Evolutionary conservation across 73 alveolate species (phyloP), one percentile per base, ranked within the genome.

Genomic region (Paramecium sonneborni): DNA sequence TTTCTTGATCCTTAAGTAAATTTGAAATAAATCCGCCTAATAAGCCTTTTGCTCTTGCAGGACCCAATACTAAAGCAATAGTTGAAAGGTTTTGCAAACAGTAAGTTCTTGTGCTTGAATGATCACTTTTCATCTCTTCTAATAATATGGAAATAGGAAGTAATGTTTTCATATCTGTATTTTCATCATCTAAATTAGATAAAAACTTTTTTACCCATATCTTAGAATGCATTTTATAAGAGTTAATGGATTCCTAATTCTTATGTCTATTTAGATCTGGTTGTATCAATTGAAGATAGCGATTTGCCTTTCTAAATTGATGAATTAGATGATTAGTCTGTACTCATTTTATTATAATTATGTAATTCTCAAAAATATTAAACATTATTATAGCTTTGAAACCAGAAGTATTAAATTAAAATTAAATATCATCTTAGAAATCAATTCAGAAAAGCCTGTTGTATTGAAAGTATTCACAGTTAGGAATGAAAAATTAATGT

Each of bases 11-110:
- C 28, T 74, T 74, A 74, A 74, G 87, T 24, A 74, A 35, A 74
- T 74, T 74, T 35, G 87, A 74, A 32, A 74, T 74, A 74, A 74
- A 74, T 74, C 87, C 87, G 35, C 87, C 87, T n/a, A 72, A 10
- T 21, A 74, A 35, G 21, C 87, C 68, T 74, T 74, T 74, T 2
- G 87, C 87, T 14, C 87, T 74, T 35, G 55, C 55, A 28, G 87
- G 87, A 30, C 41, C 87, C 38, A 72, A 38, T 35, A 38, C 87
- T 15, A 74, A 35, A n/a, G 87, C 87, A 35, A 74, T 74, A 3
- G 68, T 34, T 15, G 55, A 35, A 32, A 35, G 35, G 5, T 74
- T 74, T 20, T 74, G 26, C 34, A 74, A 21, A 74, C 67, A 35
- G 14, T 74, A 35, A 35, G 68, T 34, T 74, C 87, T 74, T 74